Evolutionary conservation across 2,329 filamentous ascomycete species (phyloP), one percentile per base, ranked within the genome.

Genomic region (Trichophyton simii): DNA sequence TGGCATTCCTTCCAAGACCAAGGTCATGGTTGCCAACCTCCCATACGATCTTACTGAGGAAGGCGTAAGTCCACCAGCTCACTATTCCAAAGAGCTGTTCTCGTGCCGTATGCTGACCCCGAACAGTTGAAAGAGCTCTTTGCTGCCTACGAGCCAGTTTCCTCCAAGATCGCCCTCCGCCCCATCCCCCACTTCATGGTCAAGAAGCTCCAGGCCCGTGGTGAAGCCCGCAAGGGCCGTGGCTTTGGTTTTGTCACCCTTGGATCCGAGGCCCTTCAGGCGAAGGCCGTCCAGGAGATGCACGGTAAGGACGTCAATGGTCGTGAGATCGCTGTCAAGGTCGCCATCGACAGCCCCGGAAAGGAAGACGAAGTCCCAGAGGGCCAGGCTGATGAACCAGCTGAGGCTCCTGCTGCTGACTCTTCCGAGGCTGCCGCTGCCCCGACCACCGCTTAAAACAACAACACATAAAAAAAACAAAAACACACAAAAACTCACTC

Each of bases 141-240:
- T 79, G 82, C 84, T 72, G 89, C 85, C 66, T 99, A 96, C 81
- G 83, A 91, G 73, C 94, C 94, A 65, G 87, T 87, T 69, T 95
- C 91, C 67, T 92, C 94, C 77, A 99, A 97, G 86, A 97, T 99
- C 73, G 94, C 94, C 68, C 89, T 99, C 69, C 92, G 94, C 71
- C 94, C 94, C 59, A 99, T 99, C 69, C 94, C 94, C 69, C 91
- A 92, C 72, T 99, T 97, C 83, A 99, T 99, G 94, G 94, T 99
- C 80, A 96, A 96, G 87, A 99, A 99, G 85, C 89, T 99, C 65
- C 91, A 96, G 80, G 91, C 92, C 72, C 92, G 94, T 75, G 91
- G 91, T 73, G 94, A 99, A 81, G 87, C 92, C 71, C 94, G 94
- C 81, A 99, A 99, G 87, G 94, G 94, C 65, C 94, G 94, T 81